phyloP scores from a whole-genome alignment of 768 basidiomycete species.

The Boletus subcaerulescens region DNA sequence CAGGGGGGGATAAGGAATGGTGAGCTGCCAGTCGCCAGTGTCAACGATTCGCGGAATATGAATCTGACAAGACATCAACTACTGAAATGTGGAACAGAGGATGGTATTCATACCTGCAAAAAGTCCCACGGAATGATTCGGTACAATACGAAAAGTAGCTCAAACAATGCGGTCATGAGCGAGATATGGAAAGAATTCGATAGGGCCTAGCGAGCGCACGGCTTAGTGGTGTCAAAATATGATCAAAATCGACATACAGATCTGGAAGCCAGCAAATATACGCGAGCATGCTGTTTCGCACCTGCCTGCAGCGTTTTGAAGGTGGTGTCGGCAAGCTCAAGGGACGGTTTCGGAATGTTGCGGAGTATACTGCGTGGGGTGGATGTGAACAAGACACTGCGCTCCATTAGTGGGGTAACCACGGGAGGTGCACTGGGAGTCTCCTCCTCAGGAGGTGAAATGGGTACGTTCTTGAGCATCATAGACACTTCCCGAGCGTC shows the following conservation, averaged over 20 bases:
- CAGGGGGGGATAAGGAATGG: slow-evolving; percentile 49
- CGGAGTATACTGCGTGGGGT: slow-evolving; percentile 29
- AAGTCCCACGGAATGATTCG: slow-evolving; percentile 53
- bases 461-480: slow-evolving; percentile 45
- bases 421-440: background rate
- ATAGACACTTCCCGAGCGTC: slow-evolving; percentile 51
- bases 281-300: slow-evolving; percentile 17
- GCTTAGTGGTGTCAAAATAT: background rate
- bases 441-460: slow-evolving; percentile 36
- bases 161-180: slow-evolving; percentile 50
- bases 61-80: slow-evolving; percentile 14
- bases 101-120: slow-evolving; percentile 34
- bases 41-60: slow-evolving; percentile 9
- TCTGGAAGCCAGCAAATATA: slow-evolving; percentile 24
- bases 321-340: slow-evolving; percentile 21
- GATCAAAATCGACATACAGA: slow-evolving; percentile 18
- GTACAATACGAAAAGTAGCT: slow-evolving; percentile 52
- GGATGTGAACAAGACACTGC: slow-evolving; percentile 15
- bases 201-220: slow-evolving; percentile 42
- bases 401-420: slow-evolving; percentile 20
- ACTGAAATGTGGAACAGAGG: background rate
- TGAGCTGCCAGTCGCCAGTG: slow-evolving; percentile 11
- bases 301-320: slow-evolving; percentile 20
- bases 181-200: slow-evolving; percentile 67
- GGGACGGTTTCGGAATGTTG: slow-evolving; percentile 17